A percentile compares a stretch with the other conserved stretches of the same genome.
Conservation (phyloP, 139 green algal genomes). For the Diplosphaera chodatii region DNA sequence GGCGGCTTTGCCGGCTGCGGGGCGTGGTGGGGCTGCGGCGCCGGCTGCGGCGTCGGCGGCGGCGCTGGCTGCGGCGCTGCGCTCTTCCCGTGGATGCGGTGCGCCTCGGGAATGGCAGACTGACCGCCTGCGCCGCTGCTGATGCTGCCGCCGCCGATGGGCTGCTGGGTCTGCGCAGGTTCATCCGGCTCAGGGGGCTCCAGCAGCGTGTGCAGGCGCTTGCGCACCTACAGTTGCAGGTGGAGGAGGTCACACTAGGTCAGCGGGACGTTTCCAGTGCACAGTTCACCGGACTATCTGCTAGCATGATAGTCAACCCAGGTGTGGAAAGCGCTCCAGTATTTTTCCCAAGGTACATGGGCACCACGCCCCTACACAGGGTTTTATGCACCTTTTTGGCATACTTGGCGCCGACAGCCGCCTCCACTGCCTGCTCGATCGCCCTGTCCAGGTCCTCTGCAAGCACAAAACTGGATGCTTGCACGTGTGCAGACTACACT, state of each 20-base stretch:
- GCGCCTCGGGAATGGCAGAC: neutral
- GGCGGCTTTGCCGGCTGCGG: neutral
- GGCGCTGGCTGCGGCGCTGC: neutral
- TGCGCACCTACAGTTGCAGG: no score
- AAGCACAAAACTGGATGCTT: slow-evolving; percentile 1
- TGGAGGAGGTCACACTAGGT: no score
- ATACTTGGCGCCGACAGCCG: slow-evolving; percentile 47
- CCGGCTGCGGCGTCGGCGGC: neutral
- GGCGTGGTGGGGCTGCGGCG: no score
- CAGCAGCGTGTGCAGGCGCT: slow-evolving; percentile 30
- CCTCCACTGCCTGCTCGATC: slow-evolving; percentile 21
- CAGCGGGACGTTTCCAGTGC: no score
- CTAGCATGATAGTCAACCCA: no score
- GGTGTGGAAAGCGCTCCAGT: no score
- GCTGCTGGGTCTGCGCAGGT: neutral
- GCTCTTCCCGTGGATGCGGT: neutral
- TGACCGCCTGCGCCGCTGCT: neutral
- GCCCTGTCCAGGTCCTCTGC: slow-evolving; percentile 29
- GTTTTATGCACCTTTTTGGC: slow-evolving; percentile 58
- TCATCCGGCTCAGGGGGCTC: slow-evolving; percentile 15
- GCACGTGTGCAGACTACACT: no score
- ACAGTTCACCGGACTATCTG: no score
- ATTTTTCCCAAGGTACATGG: no score
- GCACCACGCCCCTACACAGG: no score
- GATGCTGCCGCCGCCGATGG: no score